Base-by-base conservation (phyloP, 1,139 yeast genomes). In the Pichia sp. region DNA sequence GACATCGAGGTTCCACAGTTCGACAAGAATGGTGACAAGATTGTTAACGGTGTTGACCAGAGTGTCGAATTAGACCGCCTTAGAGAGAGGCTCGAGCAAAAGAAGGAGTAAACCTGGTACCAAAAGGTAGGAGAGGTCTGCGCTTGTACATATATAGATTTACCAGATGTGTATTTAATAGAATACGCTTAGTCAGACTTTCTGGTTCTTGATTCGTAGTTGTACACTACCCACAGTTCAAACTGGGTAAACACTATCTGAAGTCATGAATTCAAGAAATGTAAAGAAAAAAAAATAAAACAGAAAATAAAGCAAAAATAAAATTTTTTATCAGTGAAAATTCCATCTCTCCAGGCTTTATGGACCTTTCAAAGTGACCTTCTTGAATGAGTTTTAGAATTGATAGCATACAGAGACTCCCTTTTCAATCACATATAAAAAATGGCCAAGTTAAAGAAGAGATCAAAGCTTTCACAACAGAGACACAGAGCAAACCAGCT, bases 391-490 rank as follows among this genome's bases (percentile, higher is more conserved):
- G 16, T 14, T 36, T 14, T 31, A 9, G 34, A 12, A 31, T 12
- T 12, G 34, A 31, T 12, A 31, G 24, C 24, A 31, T 31, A 9
- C 12, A 12, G 34, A 12, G 34, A 31, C 12, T 31, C 24, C 29
- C 46, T 16, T 27, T 17, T 20, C 3, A 5, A 5, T 16, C 9
- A 42, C 20, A 20, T 16, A 6, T 2, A 31, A 12, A 31, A 47
- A 38, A 87, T 87, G 95, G 95, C 88, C 55, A 87, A 87, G 71
- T 79, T 87, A 50, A 86, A 84, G 75, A 84, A 81, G 69, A 83
- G 82, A 65, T 83, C 85, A 53, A 85, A 81, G 73, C 78, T 80
- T 54, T 78, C 85, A 29, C 58, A 65, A 59, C 64, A 62, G 49
- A 60, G 69, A 51, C 55, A 61, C 51, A 63, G 65, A 46, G 59